These are phyloP conservation scores for Ilex asprella DNA, from an alignment of 257 asterid species.

Conservation along the genomic window DNA sequence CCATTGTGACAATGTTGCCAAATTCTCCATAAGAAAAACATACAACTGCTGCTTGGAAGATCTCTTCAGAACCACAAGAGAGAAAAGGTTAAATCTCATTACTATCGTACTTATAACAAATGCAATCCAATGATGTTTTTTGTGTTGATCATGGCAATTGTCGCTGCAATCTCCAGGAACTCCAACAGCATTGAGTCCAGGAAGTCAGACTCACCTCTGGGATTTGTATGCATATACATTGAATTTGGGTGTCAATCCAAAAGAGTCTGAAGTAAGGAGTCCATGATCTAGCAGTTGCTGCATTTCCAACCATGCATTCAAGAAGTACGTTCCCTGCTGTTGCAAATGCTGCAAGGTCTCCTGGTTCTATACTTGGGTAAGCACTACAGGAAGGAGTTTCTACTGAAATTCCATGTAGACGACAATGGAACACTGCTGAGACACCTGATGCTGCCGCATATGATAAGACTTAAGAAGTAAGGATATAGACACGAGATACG, in stretches of 20 bases:
- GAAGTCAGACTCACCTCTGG: conserved; percentile 28
- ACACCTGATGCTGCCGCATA: conserved; percentile 53
- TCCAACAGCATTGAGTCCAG: conserved; percentile 44
- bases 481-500: conserved; percentile 53
- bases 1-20: conserved; percentile 55
- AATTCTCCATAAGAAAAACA: conserved; percentile 56
- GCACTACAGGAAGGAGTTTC: conserved; percentile 56
- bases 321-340: conserved; percentile 57
- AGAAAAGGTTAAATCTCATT: conserved; percentile 32
- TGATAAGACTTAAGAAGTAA: conserved; percentile 47
- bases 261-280: conserved; percentile 56
- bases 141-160: conserved; percentile 40
- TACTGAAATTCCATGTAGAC: conserved; percentile 53
- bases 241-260: conserved; percentile 39
- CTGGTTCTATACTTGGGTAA: conserved; percentile 51
- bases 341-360: conserved; percentile 52
- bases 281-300: conserved; percentile 58
- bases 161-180: conserved; percentile 30
- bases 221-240: conserved; percentile 37
- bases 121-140: conserved; percentile 56
- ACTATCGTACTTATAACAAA: conserved; percentile 42
- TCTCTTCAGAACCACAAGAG: conserved; percentile 43
- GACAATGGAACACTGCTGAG: conserved; percentile 63
- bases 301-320: conserved; percentile 49
- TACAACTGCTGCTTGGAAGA: conserved; percentile 56